phyloP scores from a whole-genome alignment of 2,329 filamentous ascomycete genomes.

The Nigrospora osmanthi region DNA sequence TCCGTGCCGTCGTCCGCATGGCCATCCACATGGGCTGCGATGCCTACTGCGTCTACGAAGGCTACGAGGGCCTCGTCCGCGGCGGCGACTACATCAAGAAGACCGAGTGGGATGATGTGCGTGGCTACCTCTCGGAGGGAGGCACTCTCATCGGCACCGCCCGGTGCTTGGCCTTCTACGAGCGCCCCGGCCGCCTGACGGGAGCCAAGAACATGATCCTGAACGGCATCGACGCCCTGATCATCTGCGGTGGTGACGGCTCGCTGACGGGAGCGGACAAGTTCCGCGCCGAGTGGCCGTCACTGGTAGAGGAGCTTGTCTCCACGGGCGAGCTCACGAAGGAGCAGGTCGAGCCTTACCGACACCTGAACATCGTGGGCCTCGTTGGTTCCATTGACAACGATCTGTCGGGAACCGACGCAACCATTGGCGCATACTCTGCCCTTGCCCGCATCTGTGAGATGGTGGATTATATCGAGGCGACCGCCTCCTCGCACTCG shows the following conservation, averaged over 20 bases:
- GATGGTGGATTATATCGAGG: slow-evolving; percentile 94
- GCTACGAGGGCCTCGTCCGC: slow-evolving; percentile 89
- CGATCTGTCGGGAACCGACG: slow-evolving; percentile 93
- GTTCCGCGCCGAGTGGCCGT: slow-evolving; percentile 88
- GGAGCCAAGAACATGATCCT: slow-evolving; percentile 93
- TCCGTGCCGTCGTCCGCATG: slow-evolving; percentile 86
- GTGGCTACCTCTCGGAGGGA: slow-evolving; percentile 88
- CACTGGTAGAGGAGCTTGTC: slow-evolving; percentile 79
- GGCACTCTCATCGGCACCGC: slow-evolving; percentile 95
- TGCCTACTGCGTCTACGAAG: slow-evolving; percentile 78
- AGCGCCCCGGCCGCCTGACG: slow-evolving; percentile 72
- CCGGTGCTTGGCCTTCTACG: slow-evolving; percentile 85
- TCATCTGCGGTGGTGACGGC: slow-evolving; percentile 96
- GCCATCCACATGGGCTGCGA: slow-evolving; percentile 78
- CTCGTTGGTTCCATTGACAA: slow-evolving; percentile 98
- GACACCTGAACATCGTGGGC: slow-evolving; percentile 90
- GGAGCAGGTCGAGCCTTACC: slow-evolving; percentile 68
- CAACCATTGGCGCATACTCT: slow-evolving; percentile 95
- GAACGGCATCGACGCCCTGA: slow-evolving; percentile 87
- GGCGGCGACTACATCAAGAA: slow-evolving; percentile 82
- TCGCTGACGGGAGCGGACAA: slow-evolving; percentile 92
- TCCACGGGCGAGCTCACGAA: slow-evolving; percentile 60
- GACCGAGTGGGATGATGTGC: slow-evolving; percentile 89
- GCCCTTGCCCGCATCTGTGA: slow-evolving; percentile 90
- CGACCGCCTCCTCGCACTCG: slow-evolving; percentile 88